Base-by-base conservation (phyloP, 1,139 yeast genomes). In the Suhomyces anneliseae region DNA sequence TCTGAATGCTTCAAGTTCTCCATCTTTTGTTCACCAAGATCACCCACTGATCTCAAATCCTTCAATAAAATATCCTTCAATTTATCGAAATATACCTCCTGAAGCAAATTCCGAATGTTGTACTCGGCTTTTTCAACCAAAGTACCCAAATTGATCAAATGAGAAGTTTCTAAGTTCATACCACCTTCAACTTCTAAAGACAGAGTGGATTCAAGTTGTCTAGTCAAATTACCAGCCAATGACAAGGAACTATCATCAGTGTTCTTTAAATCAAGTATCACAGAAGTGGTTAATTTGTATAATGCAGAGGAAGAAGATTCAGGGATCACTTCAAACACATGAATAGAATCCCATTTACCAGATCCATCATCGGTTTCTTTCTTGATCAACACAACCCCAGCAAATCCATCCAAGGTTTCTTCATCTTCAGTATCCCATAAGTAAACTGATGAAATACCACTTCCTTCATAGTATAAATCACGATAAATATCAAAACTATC, bases 41-140 rank as follows among this genome's bases (percentile, higher is more conserved):
- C 75, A 8, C 78, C 78, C 34, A 78, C 62, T 8, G 85, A 76
- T 59, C 96, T 76, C 57, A 89, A 73, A 61, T 88, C 96, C 43
- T 73, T 75, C 60, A 74, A 69, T 56, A 89, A 70, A 44, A 92
- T 85, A 62, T 92, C 97, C 61, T 89, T 84, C 34, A 96, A 88
- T 71, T 93, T 93, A 60, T 95, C 98, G 62, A 93, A 93, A 65
- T 93, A 93, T 27, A 93, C 98, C 54, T 90, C 96, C 64, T 92
- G 96, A 52, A 93, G 76, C 69, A 88, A 74, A 59, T 87, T 89
- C 66, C 99, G 81, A 70, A 93, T 76, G 64, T 87, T 90, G 55
- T 87, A 83, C 68, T 93, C 99, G 44, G 90, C 79, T 54, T 90
- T 96, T 67, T 93, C 99, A 27, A 93, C 80, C 59, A 92, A 67